Percentiles rank a stretch among this genome's conserved stretches.
Evolutionary conservation across 176 grass and related monocot genomes (phyloP).

Genomic region (Carex cristatella): DNA sequence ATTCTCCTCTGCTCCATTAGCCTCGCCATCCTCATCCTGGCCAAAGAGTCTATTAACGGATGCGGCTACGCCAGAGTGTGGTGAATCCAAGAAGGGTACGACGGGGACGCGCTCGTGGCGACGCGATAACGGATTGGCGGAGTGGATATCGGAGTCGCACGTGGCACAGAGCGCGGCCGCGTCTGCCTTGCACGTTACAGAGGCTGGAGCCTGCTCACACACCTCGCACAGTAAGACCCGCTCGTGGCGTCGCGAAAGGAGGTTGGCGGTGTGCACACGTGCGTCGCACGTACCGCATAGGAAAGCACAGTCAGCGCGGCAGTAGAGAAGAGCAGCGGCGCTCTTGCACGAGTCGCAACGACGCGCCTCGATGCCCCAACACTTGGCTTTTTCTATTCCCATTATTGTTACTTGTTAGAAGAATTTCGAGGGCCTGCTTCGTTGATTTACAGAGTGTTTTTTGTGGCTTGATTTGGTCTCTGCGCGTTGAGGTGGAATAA

Average conservation of each 20-base stretch:
- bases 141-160: not conserved
- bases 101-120: conserved; percentile 74
- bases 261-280: not conserved
- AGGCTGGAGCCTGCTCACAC: conserved; percentile 68
- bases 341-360: conserved; percentile 24
- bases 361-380: conserved; percentile 41
- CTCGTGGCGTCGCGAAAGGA: conserved; percentile 2
- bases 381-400: conserved; percentile 24
- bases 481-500: not conserved
- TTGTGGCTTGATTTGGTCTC: conserved; percentile 11
- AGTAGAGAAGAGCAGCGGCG: not conserved
- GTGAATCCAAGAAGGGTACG: conserved; percentile 39
- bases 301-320: conserved; percentile 8
- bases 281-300: conserved; percentile 15
- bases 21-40: not conserved
- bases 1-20: conserved; percentile 17
- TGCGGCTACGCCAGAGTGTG: not conserved
- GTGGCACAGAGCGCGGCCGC: conserved; percentile 33
- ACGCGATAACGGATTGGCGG: conserved; percentile 65
- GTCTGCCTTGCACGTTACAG: conserved; percentile 88
- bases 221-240: conserved; percentile 63
- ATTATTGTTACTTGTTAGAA: not conserved
- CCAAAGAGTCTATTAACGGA: conserved; percentile 31
- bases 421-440: not conserved
- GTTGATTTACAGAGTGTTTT: not conserved